Evolutionary conservation across 106 monocot genomes (phyloP).

Genomic region (Xerophyta viscosa): DNA sequence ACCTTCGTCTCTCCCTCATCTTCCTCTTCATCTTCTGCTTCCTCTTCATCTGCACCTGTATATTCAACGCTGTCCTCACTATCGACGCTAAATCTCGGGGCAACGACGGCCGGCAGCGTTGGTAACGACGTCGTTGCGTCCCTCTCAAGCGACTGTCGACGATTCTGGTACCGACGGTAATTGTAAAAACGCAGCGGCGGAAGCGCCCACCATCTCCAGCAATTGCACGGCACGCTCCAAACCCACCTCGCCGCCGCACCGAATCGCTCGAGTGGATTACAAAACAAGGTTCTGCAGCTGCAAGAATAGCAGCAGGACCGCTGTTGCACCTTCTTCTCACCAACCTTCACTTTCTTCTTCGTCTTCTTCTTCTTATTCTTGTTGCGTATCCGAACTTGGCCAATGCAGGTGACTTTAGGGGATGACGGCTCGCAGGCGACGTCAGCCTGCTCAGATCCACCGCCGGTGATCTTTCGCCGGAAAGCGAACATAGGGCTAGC

Average conservation of each 20-base stretch:
- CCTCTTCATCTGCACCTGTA: neutral
- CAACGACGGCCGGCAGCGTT: neutral
- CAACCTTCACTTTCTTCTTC: neutral
- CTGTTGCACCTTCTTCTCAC: neutral
- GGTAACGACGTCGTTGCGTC: too few relatives aligned
- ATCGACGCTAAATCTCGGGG: neutral
- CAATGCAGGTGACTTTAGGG: constrained; percentile 94
- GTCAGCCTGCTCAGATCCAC: constrained; percentile 7
- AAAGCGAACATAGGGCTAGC: constrained; percentile 49
- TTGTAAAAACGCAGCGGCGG: too few relatives aligned
- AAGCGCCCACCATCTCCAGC: constrained; percentile 4
- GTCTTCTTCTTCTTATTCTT: constrained; percentile 18
- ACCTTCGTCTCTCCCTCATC: constrained; percentile 24
- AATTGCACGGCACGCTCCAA: neutral
- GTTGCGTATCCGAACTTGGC: constrained; percentile 60
- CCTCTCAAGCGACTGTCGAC: too few relatives aligned
- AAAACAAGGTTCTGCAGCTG: constrained; percentile 6
- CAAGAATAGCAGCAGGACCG: neutral
- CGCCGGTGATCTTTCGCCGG: constrained; percentile 8
- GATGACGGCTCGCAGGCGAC: constrained; percentile 64
- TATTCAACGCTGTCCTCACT: neutral
- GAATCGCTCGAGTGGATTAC: constrained; percentile 4
- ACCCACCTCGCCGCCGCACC: too few relatives aligned
- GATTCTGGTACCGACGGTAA: too few relatives aligned
- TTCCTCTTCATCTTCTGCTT: constrained; percentile 10